phyloP scores from a whole-genome alignment of 106 monocot genomes.

The Narthecium ossifragum region DNA sequence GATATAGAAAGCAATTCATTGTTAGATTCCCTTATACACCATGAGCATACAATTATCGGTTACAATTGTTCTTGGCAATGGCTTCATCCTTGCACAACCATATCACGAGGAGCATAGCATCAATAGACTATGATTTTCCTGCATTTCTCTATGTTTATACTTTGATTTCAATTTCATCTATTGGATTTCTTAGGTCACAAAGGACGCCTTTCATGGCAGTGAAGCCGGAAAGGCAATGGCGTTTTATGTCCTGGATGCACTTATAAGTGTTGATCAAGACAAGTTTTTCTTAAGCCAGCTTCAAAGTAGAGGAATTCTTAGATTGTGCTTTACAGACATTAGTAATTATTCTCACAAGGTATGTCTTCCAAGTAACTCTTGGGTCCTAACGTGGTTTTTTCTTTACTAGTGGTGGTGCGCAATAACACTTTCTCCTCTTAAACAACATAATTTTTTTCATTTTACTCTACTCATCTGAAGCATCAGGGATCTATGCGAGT shows the following conservation, averaged over 20 bases:
- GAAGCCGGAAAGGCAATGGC: conserved; percentile 74
- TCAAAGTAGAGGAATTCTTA: conserved; percentile 80
- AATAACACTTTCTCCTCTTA: too few relatives aligned
- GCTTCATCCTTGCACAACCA: too few relatives aligned
- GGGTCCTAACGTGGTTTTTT: too few relatives aligned
- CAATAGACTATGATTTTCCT: neutral
- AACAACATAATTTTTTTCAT: too few relatives aligned
- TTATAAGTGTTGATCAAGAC: conserved; percentile 77
- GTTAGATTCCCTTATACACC: too few relatives aligned
- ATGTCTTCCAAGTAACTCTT: conserved; percentile 13
- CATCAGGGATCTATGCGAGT: too few relatives aligned
- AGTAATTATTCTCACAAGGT: conserved; percentile 72
- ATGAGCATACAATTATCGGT: too few relatives aligned
- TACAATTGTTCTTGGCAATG: too few relatives aligned
- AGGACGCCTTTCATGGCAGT: conserved; percentile 79
- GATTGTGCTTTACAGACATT: conserved; percentile 56
- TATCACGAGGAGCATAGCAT: too few relatives aligned
- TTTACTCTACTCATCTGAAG: too few relatives aligned
- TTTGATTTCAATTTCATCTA: neutral
- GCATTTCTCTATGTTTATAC: neutral
- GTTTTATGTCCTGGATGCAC: conserved; percentile 70
- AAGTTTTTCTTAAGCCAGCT: conserved; percentile 75
- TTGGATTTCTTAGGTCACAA: conserved; percentile 44
- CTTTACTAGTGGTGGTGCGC: too few relatives aligned
- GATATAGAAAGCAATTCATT: too few relatives aligned